Evolutionary conservation across 371 early-diverging fungal genomes (phyloP), one percentile per base, ranked within the genome.

Genomic region (Saksenaea oblongispora): DNA sequence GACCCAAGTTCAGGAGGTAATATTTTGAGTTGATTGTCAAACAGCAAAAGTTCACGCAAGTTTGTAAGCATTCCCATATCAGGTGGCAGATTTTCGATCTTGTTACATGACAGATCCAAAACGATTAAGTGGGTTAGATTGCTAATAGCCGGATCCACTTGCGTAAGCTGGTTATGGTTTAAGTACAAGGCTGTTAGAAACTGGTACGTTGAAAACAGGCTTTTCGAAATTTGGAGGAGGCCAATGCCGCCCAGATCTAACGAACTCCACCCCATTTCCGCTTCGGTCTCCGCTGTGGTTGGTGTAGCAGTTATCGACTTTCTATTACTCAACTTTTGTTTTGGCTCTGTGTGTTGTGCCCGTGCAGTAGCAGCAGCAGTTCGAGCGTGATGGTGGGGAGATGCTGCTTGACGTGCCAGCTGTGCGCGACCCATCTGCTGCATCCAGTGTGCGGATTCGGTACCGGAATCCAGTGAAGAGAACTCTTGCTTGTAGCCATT

Each of bases 1-100:
- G 85, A 86, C 8, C 97, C 98, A 31, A 98, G 73, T 73, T 96
- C 97, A 44, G 80, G 74, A 4, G 99, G 98, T 42, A 98, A 69
- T n/a, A 83, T 86, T 7, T 87, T 77, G 31, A 98, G 74, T 62
- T 84, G 80, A 74, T 98, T 98, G 76, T 97, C 95, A 72, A 92
- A 95, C 56, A 96, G 62, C 67, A 91, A 70, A 26, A 98, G 84
- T 67, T 95, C 95, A 74, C 83, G 83, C 5, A 98, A 83, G 35
- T 76, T 80, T 22, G 86, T 82, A 42, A 96, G 69, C 75, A 90
- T 79, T 4, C 97, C 95, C 2, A 98, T 72, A 63, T 96, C 96
- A 10, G 90, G 79, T 13, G 98, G 98, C 5, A 98, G 63, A 1
- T 73, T 41, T 31, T 86, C 83, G 15, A 98, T 79, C 73, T 88